These are phyloP conservation scores for Ochetophila trinervis DNA, from an alignment of 306 rosid genomes.

Conservation along the genomic window DNA sequence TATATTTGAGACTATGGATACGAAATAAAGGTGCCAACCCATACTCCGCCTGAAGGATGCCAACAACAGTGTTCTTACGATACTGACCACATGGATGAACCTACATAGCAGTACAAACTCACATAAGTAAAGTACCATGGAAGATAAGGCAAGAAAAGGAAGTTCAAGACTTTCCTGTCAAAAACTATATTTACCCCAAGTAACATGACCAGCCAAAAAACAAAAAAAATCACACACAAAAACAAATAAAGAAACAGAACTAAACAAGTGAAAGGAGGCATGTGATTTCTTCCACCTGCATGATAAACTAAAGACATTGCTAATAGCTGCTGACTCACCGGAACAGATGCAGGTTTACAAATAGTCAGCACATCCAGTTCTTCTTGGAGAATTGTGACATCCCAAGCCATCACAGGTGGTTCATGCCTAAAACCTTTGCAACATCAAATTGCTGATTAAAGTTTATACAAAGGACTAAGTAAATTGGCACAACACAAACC, in stretches of 20 bases:
- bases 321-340: constrained; percentile 47
- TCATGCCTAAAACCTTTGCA: constrained; percentile 63
- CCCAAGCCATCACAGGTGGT: constrained; percentile 79
- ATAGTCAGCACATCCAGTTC: constrained; percentile 65
- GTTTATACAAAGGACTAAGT: constrained; percentile 1
- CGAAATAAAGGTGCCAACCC: constrained; percentile 85
- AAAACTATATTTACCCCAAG: neutral
- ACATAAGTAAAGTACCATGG: constrained; percentile 16
- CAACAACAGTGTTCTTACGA: constrained; percentile 91
- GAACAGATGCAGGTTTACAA: constrained; percentile 86
- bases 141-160: constrained; percentile 17
- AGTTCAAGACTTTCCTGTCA: neutral
- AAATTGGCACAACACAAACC: constrained; percentile 41
- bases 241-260: neutral
- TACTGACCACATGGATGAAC: constrained; percentile 99
- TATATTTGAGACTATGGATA: constrained; percentile 45
- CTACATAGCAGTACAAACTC: constrained; percentile 44
- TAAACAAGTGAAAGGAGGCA: neutral
- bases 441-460: constrained; percentile 26
- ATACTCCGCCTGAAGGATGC: constrained; percentile 92
- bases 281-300: too few species aligned
- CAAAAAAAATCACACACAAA: too few species aligned
- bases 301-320: neutral
- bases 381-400: constrained; percentile 48
- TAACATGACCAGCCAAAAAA: neutral